Evolutionary conservation across 2,329 filamentous ascomycete genomes (phyloP).

Genomic region (Penicillium fuscoglaucum): DNA sequence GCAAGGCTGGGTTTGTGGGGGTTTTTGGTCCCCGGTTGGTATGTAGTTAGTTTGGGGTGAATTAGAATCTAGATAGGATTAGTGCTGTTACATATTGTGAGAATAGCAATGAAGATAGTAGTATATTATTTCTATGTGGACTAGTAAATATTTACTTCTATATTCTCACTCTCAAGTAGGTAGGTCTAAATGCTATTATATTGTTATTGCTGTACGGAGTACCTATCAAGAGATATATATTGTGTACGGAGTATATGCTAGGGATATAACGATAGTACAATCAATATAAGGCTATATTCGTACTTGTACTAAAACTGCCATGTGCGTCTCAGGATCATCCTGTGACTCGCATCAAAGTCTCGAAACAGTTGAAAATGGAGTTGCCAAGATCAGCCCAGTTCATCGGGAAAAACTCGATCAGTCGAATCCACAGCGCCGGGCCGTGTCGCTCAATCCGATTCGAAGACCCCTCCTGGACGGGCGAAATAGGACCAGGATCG

Average conservation of each 20-base stretch:
- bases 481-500: background rate
- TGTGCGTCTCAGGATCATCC: constrained; percentile 1
- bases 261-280: background rate
- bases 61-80: background rate
- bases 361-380: background rate
- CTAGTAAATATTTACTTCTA: background rate
- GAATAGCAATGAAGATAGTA: background rate
- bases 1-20: background rate
- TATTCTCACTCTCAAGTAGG: background rate
- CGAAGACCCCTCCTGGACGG: background rate
- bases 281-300: background rate
- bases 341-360: background rate
- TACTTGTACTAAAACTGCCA: background rate
- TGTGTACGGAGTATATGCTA: background rate
- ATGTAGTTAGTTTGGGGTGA: background rate
- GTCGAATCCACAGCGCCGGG: constrained; percentile 5
- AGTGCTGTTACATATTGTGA: background rate
- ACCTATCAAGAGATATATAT: background rate
- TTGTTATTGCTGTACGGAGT: background rate
- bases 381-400: background rate
- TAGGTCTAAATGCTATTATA: background rate
- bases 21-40: no score
- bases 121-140: no score
- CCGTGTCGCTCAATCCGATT: constrained; percentile 2
- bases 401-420: constrained; percentile 4